Conservation (phyloP, 345 rosid species). For the Durio zibethinus region DNA sequence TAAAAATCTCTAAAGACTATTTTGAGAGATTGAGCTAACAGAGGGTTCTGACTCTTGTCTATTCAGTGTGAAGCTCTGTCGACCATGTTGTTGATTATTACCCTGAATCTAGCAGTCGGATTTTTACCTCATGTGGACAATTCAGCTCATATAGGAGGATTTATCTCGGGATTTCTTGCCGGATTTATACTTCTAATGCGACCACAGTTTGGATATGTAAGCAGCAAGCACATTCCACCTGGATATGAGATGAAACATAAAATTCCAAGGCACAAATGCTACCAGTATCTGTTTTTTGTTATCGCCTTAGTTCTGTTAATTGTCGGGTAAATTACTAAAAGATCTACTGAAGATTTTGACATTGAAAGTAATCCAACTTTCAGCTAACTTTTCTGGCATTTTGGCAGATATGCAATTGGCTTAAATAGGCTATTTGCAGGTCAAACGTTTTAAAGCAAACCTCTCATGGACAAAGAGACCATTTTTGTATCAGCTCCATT, state of each 20-base stretch:
- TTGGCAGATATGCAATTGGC: slow-evolving; percentile 50
- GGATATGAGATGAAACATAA: slow-evolving; percentile 55
- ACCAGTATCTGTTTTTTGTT: slow-evolving; percentile 53
- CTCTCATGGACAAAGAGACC: not conserved
- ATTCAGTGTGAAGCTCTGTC: slow-evolving; percentile 69
- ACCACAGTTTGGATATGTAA: slow-evolving; percentile 85
- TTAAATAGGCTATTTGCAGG: slow-evolving; percentile 44
- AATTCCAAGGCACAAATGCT: slow-evolving; percentile 58
- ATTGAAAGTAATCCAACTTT: not conserved
- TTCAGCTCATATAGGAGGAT: slow-evolving; percentile 94
- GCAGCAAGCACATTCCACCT: slow-evolving; percentile 54
- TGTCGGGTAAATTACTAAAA: slow-evolving; percentile 48
- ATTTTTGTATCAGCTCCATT: not conserved
- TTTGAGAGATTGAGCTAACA: not conserved
- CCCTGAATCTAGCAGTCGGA: slow-evolving; percentile 73
- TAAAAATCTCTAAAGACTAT: not conserved
- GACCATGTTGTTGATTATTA: slow-evolving; percentile 58
- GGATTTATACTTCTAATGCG: slow-evolving; percentile 84
- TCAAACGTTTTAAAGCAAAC: not conserved
- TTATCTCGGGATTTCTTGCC: slow-evolving; percentile 64
- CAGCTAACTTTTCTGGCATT: not conserved
- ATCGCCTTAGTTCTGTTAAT: slow-evolving; percentile 46
- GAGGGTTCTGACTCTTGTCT: not conserved
- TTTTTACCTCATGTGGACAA: slow-evolving; percentile 78
- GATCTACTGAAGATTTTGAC: not conserved